Percentiles rank a stretch among this genome's conserved stretches.
Conservation (phyloP, 2,329 filamentous ascomycete species). For the Ceratocystis albifundus region DNA sequence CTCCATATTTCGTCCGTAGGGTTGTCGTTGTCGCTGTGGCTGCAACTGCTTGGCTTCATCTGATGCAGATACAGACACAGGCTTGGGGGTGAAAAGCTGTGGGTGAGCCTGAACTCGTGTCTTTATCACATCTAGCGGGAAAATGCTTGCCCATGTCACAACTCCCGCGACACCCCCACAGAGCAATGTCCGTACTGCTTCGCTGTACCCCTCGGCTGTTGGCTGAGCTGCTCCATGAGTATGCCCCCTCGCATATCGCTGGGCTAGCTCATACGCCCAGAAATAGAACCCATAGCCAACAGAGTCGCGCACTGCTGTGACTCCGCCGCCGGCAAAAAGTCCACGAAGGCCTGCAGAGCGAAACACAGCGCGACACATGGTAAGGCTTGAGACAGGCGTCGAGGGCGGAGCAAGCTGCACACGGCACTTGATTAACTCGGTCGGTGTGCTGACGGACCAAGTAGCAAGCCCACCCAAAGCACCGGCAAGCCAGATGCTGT, state of each 20-base stretch:
- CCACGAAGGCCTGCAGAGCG: conserved; percentile 50
- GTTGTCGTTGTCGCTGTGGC: conserved; percentile 28
- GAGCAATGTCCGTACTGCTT: conserved; percentile 55
- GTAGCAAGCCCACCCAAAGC: conserved; percentile 72
- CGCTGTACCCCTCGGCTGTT: conserved; percentile 29
- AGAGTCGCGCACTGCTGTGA: conserved; percentile 74
- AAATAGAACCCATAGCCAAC: conserved; percentile 98
- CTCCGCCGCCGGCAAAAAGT: conserved; percentile 66
- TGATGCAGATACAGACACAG: no score
- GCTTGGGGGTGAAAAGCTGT: conserved; percentile 2
- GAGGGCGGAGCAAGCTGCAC: conserved; percentile 49
- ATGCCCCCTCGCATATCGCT: conserved; percentile 24
- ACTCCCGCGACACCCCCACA: conserved; percentile 83
- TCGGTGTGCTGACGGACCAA: conserved; percentile 76
- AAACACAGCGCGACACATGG: conserved; percentile 52
- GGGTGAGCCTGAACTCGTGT: conserved; percentile 59
- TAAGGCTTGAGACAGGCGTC: conserved; percentile 34
- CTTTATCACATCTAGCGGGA: conserved; percentile 85
- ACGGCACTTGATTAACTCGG: conserved; percentile 81
- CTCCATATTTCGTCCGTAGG: conserved; percentile 28
- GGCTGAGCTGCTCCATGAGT: neutral
- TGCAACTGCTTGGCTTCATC: neutral
- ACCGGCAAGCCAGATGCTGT: conserved; percentile 66
- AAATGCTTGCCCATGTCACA: conserved; percentile 79
- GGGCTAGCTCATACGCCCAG: conserved; percentile 66